Evolutionary conservation across 2,329 filamentous ascomycete species (phyloP).

Genomic region (Talaromyces atroroseus): DNA sequence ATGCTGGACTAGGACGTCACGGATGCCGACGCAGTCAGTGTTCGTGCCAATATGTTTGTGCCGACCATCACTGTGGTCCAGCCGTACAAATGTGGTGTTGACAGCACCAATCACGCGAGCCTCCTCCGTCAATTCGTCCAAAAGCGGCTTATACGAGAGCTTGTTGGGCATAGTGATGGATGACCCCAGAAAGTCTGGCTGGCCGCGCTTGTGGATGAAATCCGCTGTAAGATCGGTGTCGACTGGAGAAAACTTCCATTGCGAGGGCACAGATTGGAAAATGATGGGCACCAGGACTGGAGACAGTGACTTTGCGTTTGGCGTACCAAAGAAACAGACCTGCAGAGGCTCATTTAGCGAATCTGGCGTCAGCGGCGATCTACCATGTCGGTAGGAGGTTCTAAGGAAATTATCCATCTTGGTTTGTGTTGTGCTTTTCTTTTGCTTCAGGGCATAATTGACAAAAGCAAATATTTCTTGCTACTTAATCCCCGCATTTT

Average conservation of each 20-base stretch:
- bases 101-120: conserved; percentile 68
- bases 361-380: conserved; percentile 9
- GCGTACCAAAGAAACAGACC: conserved; percentile 13
- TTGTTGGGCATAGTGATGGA: conserved; percentile 83
- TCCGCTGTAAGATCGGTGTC: conserved; percentile 24
- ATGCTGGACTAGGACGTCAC: conserved; percentile 64
- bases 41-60: conserved; percentile 66
- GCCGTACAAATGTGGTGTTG: conserved; percentile 68
- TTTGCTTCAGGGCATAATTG: no score
- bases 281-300: conserved; percentile 14
- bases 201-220: conserved; percentile 25
- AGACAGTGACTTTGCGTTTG: conserved; percentile 15
- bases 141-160: conserved; percentile 65
- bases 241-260: conserved; percentile 19
- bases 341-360: neutral
- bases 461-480: no score
- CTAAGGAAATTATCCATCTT: conserved; percentile 5
- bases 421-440: neutral
- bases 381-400: conserved; percentile 14
- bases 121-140: conserved; percentile 69
- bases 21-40: conserved; percentile 73
- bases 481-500: no score
- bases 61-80: conserved; percentile 35
- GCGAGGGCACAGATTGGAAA: neutral
- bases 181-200: conserved; percentile 51